These are phyloP conservation scores for Trichoderma asperellum DNA, from an alignment of 2,329 filamentous ascomycete genomes.

Conservation along the genomic window DNA sequence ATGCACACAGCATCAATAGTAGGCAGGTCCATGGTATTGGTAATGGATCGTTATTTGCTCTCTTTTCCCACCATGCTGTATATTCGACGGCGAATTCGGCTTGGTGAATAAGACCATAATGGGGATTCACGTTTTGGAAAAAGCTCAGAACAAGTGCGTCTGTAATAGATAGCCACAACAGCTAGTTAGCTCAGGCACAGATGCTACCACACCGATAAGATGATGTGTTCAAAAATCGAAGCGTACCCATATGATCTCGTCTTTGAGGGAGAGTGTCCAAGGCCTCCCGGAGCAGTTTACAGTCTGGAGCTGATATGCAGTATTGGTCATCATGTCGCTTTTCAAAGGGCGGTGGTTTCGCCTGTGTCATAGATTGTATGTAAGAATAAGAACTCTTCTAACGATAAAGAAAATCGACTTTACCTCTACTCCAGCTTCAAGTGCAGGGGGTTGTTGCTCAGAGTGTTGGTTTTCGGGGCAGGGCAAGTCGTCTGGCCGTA, in stretches of 20 bases:
- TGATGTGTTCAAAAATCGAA: neutral
- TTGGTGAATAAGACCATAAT: slow-evolving; percentile 43
- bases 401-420: neutral
- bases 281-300: neutral
- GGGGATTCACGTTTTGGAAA: slow-evolving; percentile 39
- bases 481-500: neutral
- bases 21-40: slow-evolving; percentile 40
- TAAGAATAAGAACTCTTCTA: neutral
- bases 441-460: neutral
- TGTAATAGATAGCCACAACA: slow-evolving; percentile 21
- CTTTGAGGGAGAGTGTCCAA: neutral
- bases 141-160: slow-evolving; percentile 39
- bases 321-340: neutral
- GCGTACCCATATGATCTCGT: slow-evolving; percentile 6
- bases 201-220: neutral
- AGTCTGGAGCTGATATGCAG: neutral
- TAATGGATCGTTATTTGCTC: slow-evolving; percentile 31
- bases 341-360: neutral
- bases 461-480: too few species aligned
- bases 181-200: neutral
- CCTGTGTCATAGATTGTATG: neutral
- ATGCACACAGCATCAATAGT: slow-evolving; percentile 38
- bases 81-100: slow-evolving; percentile 39
- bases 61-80: slow-evolving; percentile 39
- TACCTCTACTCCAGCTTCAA: neutral